phyloP scores from a whole-genome alignment of 1,284 basidiomycete species.

The Cryptococcus deneoformans region DNA sequence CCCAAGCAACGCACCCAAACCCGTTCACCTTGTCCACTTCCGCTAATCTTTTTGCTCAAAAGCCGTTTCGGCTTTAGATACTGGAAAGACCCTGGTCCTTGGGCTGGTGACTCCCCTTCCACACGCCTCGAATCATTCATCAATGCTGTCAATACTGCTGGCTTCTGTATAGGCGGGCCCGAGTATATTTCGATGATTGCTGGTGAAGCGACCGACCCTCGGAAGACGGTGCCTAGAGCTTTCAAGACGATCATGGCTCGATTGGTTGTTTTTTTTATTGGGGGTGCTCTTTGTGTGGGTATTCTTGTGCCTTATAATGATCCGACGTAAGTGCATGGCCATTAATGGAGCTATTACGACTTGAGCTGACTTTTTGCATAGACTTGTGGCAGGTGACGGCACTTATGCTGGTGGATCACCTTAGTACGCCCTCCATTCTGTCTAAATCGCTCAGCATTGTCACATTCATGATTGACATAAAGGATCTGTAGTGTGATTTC shows the following conservation, averaged over 20 bases:
- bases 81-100: constrained; percentile 8
- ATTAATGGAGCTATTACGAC: background rate
- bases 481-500: constrained; percentile 30
- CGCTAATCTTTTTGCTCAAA: no score
- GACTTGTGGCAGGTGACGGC: constrained; percentile 6
- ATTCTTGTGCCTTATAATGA: constrained; percentile 23
- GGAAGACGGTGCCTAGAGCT: constrained; percentile 33
- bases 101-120: constrained; percentile 9
- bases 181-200: constrained; percentile 32
- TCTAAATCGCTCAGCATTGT: background rate
- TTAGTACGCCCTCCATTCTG: constrained; percentile 8
- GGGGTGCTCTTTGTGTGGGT: constrained; percentile 32
- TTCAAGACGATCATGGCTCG: constrained; percentile 36
- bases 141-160: constrained; percentile 35
- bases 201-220: constrained; percentile 25
- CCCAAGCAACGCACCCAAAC: no score
- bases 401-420: constrained; percentile 22
- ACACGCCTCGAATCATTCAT: constrained; percentile 17
- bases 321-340: background rate
- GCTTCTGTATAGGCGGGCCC: constrained; percentile 17
- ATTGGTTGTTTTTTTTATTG: constrained; percentile 38
- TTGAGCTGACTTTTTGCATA: background rate
- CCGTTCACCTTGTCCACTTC: no score
- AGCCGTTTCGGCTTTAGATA: no score
- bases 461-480: constrained; percentile 20